phyloP scores from a whole-genome alignment of 2,329 filamentous ascomycete species.

The Colletotrichum euphorbiae region DNA sequence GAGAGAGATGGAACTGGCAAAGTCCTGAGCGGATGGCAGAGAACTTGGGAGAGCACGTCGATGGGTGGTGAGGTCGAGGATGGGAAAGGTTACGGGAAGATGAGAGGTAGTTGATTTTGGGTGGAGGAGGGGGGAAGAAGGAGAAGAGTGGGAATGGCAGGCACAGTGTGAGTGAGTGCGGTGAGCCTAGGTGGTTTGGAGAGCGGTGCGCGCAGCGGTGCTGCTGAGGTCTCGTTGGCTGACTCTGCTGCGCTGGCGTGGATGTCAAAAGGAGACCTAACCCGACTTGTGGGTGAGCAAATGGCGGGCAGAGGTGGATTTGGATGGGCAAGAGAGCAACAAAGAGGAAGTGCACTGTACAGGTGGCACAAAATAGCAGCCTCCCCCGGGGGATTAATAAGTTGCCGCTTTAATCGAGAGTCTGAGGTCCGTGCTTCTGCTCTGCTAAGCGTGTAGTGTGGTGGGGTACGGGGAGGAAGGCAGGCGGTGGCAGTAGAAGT shows the following conservation, averaged over 20 bases:
- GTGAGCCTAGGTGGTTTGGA: constrained; percentile 24
- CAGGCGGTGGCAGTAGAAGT: constrained; percentile 9
- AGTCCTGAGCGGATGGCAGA: constrained; percentile 41
- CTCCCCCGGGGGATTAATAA: constrained; percentile 15
- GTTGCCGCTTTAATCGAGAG: constrained; percentile 34
- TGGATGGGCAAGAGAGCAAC: constrained; percentile 28
- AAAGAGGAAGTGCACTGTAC: constrained; percentile 28
- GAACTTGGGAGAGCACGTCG: constrained; percentile 40
- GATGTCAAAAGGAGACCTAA: constrained; percentile 40
- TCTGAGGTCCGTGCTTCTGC: constrained; percentile 19
- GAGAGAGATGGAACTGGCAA: constrained; percentile 38
- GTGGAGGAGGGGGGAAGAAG: constrained; percentile 42
- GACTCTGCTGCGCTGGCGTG: constrained; percentile 29
- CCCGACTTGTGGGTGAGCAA: constrained; percentile 39
- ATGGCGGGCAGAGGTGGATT: constrained; percentile 24
- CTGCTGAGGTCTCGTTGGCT: constrained; percentile 26
- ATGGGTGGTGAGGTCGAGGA: constrained; percentile 41
- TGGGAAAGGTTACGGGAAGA: constrained; percentile 41
- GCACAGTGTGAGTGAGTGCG: constrained; percentile 37
- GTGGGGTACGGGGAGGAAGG: constrained; percentile 37
- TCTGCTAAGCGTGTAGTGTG: constrained; percentile 24
- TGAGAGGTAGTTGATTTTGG: constrained; percentile 41
- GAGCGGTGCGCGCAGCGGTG: constrained; percentile 20
- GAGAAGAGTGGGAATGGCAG: constrained; percentile 40
- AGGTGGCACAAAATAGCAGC: constrained; percentile 37